phyloP scores from a whole-genome alignment of 2,329 filamentous ascomycete species.

The Cladophialophora immunda region DNA sequence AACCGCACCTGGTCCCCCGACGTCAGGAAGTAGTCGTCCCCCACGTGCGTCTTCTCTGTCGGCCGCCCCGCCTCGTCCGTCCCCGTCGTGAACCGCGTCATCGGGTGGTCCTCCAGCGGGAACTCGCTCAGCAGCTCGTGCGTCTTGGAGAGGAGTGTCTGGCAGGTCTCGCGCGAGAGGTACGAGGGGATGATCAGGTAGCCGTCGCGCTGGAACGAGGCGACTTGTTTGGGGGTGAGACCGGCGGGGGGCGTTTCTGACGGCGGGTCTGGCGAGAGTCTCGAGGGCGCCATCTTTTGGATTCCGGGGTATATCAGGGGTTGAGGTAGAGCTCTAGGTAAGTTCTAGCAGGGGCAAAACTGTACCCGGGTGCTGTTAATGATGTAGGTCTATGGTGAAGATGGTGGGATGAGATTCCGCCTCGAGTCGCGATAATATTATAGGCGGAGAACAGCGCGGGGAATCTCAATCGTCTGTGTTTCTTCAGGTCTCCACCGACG shows the following conservation, averaged over 20 bases:
- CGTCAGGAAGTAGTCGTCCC: conserved; percentile 91
- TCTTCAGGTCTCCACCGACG: too few species aligned
- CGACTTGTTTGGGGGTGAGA: conserved; percentile 39
- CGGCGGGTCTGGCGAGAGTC: conserved; percentile 32
- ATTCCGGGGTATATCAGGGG: not conserved
- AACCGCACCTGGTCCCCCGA: conserved; percentile 93
- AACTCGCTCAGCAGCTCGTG: conserved; percentile 77
- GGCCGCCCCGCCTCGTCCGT: conserved; percentile 64
- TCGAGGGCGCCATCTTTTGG: conserved; percentile 33
- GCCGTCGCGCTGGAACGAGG: conserved; percentile 74
- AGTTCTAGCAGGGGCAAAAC: not conserved
- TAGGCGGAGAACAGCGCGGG: conserved; percentile 3
- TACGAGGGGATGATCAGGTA: conserved; percentile 88
- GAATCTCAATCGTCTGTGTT: not conserved
- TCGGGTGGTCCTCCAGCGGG: conserved; percentile 81
- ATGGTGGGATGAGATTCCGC: too few species aligned
- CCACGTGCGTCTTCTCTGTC: conserved; percentile 70
- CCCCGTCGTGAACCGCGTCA: conserved; percentile 93
- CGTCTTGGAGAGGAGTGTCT: conserved; percentile 76
- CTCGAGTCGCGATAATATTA: too few species aligned
- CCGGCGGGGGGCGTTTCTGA: conserved; percentile 26
- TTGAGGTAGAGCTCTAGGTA: not conserved
- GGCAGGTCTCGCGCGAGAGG: conserved; percentile 54
- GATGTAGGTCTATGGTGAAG: not conserved
- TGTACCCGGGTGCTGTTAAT: not conserved